phyloP scores from a whole-genome alignment of 345 rosid species.

The Streptanthus diversifolius region DNA sequence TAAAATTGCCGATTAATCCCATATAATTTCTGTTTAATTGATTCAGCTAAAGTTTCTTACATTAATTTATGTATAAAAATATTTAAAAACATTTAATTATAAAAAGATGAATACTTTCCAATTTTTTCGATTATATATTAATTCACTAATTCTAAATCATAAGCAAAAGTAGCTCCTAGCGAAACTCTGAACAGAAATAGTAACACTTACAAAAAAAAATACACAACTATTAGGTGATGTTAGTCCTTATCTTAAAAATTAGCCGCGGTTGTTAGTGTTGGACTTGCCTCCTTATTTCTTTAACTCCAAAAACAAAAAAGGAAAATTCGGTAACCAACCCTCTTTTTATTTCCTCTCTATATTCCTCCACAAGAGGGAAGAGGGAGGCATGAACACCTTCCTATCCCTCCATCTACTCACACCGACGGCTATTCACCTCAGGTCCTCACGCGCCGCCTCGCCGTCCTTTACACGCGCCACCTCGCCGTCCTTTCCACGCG shows the following conservation, averaged over 20 bases:
- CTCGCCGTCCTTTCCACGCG: not conserved
- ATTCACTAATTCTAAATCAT: no score
- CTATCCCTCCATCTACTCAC: slow-evolving; percentile 25
- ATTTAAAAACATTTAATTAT: no score
- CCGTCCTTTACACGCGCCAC: not conserved
- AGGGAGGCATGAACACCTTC: slow-evolving; percentile 16
- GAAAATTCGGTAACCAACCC: not conserved
- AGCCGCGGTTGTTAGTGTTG: not conserved
- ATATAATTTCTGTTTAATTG: no score
- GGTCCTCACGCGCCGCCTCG: slow-evolving; percentile 6
- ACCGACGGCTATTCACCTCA: slow-evolving; percentile 19
- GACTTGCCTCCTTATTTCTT: not conserved
- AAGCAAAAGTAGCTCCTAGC: no score
- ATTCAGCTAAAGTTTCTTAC: no score
- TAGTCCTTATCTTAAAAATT: not conserved
- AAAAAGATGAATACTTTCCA: no score
- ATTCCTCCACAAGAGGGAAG: not conserved
- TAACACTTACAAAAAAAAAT: no score
- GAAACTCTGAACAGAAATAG: no score
- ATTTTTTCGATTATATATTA: no score
- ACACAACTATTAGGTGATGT: no score
- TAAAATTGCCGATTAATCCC: no score
- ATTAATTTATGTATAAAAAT: no score
- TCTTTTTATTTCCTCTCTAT: not conserved
- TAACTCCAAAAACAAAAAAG: not conserved